These are phyloP conservation scores for Diversispora eburnea DNA, from an alignment of 192 early-diverging fungal genomes.

Conservation along the genomic window DNA sequence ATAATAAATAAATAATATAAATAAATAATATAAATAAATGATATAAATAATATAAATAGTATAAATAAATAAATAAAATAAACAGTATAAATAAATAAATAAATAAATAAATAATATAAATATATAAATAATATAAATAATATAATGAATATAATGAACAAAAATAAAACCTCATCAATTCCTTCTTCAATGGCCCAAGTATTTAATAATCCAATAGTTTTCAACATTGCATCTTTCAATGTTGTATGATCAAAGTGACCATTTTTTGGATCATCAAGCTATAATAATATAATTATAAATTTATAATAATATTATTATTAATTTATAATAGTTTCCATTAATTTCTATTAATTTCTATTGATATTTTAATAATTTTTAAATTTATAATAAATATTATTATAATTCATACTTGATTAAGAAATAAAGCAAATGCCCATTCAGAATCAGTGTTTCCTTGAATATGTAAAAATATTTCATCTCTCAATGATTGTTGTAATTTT, in stretches of 20 bases:
- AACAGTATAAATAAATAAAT: too few relatives aligned
- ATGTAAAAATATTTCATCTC: slow-evolving; percentile 64
- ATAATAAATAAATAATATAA: not conserved
- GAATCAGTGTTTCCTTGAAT: slow-evolving; percentile 80
- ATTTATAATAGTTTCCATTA: too few relatives aligned
- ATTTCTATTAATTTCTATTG: not conserved
- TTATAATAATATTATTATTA: slow-evolving; percentile 1
- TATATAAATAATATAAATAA: not conserved
- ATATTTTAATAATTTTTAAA: not conserved
- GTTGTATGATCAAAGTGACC: slow-evolving; percentile 55
- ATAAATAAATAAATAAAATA: not conserved
- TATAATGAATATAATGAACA: not conserved
- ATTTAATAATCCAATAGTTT: slow-evolving; percentile 73
- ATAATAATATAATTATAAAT: too few relatives aligned
- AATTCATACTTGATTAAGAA: slow-evolving; percentile 62
- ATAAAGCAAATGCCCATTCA: slow-evolving; percentile 78
- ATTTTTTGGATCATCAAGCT: slow-evolving; percentile 36
- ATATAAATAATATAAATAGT: too few relatives aligned
- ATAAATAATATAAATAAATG: not conserved
- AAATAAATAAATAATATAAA: not conserved
- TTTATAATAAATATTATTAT: not conserved
- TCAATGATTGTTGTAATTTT: slow-evolving; percentile 54
- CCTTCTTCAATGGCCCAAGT: slow-evolving; percentile 62
- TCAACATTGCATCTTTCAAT: slow-evolving; percentile 68
- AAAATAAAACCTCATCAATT: slow-evolving; percentile 43